A percentile compares a stretch with the other conserved stretches of the same genome.
phyloP scores from a whole-genome alignment of 352 stramenopile genomes.

The Phytophthora sp. region DNA sequence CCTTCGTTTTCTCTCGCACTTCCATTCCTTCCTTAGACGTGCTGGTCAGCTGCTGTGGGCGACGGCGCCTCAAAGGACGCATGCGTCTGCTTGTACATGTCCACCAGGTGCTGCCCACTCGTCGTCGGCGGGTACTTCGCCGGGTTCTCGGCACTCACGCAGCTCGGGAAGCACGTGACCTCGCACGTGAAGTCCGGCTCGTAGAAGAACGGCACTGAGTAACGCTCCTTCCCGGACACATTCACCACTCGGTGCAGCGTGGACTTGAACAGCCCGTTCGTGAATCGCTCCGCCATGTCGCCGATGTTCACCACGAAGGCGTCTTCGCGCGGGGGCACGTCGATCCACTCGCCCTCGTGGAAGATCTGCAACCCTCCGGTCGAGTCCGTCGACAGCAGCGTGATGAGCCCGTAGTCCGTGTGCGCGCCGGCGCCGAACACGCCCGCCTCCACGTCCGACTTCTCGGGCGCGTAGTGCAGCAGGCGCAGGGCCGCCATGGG shows the following conservation, averaged over 20 bases:
- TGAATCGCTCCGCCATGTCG: constrained; percentile 80
- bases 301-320: constrained; percentile 79
- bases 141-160: constrained; percentile 48
- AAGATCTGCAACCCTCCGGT: constrained; percentile 68
- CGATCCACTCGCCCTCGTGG: constrained; percentile 57
- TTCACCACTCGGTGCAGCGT: constrained; percentile 77
- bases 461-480: constrained; percentile 73
- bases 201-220: constrained; percentile 85
- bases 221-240: constrained; percentile 57
- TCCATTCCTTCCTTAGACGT: no score
- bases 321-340: constrained; percentile 58
- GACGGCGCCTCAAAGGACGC: constrained; percentile 43
- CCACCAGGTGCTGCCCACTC: constrained; percentile 75
- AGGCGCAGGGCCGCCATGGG: constrained; percentile 84
- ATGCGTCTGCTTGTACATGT: constrained; percentile 81
- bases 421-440: constrained; percentile 83
- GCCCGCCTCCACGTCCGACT: constrained; percentile 61
- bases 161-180: constrained; percentile 69
- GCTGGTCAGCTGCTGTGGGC: background rate
- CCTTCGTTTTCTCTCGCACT: no score
- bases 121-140: constrained; percentile 71
- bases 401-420: constrained; percentile 76
- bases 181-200: constrained; percentile 75
- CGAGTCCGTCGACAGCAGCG: constrained; percentile 66
- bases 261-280: constrained; percentile 70